Evolutionary conservation across 1,284 basidiomycete species (phyloP), one percentile per base, ranked within the genome.

Genomic region (Rhizoctonia solani): DNA sequence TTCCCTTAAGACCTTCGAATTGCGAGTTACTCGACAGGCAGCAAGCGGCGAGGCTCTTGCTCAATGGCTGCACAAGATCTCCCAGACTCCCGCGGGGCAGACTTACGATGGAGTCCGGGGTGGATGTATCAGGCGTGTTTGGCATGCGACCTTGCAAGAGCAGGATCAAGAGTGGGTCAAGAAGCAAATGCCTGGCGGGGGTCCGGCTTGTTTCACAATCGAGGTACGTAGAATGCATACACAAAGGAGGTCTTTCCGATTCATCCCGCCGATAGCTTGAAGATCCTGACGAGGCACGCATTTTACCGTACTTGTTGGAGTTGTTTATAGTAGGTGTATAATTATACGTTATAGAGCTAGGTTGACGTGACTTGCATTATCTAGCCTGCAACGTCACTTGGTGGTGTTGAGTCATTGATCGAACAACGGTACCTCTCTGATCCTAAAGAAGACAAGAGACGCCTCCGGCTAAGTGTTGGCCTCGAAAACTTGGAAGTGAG

Each of bases 351-450:
- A n/a, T 3, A 16, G 53, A 55, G 39, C 32, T 37, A 42, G 55
- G 27, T 27, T 16, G 0, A 2, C 42, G 66, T 54, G 32, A 67
- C 21, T 21, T 19, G 34, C 46, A 37, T 41, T n/a, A n/a, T 54
- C 16, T 73, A 94, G 89, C 84, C 90, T 61, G 94, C 94, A 3
- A 96, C 94, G 2, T 93, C 90, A 70, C 82, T 97, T 4, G 94
- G 94, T 19, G 91, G 93, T n/a, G 92, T 95, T 1, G 95, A 97
- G 76, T 91, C 89, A 14, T 81, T 95, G 49, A 85, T 89, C 39
- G 94, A 97, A 77, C 89, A 93, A 68, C 84, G 93, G 9, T 69
- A 81, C 44, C 80, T 82, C 61, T 83, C 83, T n/a, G 92, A 95
- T 74, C 81, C 87, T 0, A 77, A 77, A 16, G 84, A 87, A 50